Conservation (phyloP, 208 protist genomes). For the Endotrypanum monterogeii region DNA sequence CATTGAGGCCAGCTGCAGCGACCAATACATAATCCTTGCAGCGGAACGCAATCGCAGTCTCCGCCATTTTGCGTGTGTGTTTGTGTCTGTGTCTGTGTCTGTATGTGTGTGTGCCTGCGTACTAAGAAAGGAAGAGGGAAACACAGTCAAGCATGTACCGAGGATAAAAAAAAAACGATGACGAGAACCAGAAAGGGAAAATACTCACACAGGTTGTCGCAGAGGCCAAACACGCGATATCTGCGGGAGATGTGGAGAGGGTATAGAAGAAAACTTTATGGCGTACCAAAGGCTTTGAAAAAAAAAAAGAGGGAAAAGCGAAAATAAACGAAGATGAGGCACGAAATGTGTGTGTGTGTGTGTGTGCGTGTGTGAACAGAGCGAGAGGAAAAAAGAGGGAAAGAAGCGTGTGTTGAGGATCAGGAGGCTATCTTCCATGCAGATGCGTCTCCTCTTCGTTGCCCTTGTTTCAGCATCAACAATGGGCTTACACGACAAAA, state of each 20-base stretch:
- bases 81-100: conserved; percentile 1
- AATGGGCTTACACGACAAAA: too few relatives aligned
- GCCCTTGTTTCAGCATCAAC: not conserved
- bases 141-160: not conserved
- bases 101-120: conserved; percentile 2
- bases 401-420: not conserved
- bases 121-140: not conserved
- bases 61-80: conserved; percentile 53
- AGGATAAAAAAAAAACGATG: too few relatives aligned
- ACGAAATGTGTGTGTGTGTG: conserved; percentile 12
- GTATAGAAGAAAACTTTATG: not conserved
- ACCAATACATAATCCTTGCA: conserved; percentile 89
- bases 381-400: not conserved
- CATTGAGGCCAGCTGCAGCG: conserved; percentile 79
- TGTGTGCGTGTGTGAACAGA: conserved; percentile 5
- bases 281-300: not conserved
- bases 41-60: conserved; percentile 88
- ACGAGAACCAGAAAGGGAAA: too few relatives aligned
- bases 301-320: conserved; percentile 14
- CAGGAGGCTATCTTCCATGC: not conserved
- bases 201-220: not conserved
- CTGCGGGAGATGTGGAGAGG: conserved; percentile 5
- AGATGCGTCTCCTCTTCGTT: not conserved
- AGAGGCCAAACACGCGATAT: not conserved
- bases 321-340: conserved; percentile 7